Evolutionary conservation across 2,329 filamentous ascomycete species (phyloP).

Genomic region (Alternaria angustiovoidea): DNA sequence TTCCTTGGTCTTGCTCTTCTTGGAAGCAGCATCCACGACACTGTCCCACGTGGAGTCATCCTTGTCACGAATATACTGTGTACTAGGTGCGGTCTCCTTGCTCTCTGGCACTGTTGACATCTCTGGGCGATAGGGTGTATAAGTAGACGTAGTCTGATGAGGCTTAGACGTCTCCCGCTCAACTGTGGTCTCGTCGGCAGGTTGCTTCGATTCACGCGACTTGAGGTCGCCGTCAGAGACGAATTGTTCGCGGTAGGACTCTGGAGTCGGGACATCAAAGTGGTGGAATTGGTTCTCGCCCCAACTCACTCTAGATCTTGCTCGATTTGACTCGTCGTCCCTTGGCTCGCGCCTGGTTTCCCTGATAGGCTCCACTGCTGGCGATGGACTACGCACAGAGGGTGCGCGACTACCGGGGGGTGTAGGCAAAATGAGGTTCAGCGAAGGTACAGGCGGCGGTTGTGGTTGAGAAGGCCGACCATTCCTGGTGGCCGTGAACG

Average conservation of each 20-base stretch:
- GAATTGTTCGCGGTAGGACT: conserved; percentile 51
- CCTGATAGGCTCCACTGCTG: conserved; percentile 39
- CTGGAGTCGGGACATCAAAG: conserved; percentile 57
- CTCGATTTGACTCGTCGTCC: conserved; percentile 33
- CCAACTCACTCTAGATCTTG: conserved; percentile 55
- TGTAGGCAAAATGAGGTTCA: conserved; percentile 66
- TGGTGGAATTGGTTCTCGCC: conserved; percentile 57
- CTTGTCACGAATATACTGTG: conserved; percentile 40
- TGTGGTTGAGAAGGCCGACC: conserved; percentile 45
- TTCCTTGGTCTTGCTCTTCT: conserved; percentile 44
- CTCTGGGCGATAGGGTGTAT: conserved; percentile 42
- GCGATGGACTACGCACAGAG: conserved; percentile 48
- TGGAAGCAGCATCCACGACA: conserved; percentile 32
- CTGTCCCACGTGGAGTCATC: conserved; percentile 34
- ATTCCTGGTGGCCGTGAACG: conserved; percentile 53
- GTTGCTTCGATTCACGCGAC: conserved; percentile 30
- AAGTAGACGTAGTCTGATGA: conserved; percentile 34
- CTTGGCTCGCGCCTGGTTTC: conserved; percentile 31
- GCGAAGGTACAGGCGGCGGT: conserved; percentile 58
- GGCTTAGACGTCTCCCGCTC: conserved; percentile 47
- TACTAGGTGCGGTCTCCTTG: conserved; percentile 38
- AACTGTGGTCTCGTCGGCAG: conserved; percentile 51
- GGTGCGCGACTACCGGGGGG: conserved; percentile 61
- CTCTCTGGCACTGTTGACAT: conserved; percentile 25
- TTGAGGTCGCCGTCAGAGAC: conserved; percentile 44